phyloP scores from a whole-genome alignment of 2,329 filamentous ascomycete species.

The Pseudogymnoascus sp. region DNA sequence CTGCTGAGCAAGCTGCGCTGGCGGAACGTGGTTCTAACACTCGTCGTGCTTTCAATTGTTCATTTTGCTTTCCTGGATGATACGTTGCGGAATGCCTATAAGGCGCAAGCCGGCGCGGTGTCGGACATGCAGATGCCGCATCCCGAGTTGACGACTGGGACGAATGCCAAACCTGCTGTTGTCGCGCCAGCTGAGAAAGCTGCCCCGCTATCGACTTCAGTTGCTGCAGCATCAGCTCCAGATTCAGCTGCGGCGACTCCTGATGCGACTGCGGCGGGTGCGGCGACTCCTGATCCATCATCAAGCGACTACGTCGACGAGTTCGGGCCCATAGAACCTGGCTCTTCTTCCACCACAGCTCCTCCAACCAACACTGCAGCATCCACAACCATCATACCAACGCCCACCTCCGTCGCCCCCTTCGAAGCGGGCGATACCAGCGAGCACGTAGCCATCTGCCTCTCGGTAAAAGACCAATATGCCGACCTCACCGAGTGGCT shows the following conservation, averaged over 20 bases:
- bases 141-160: not conserved
- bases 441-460: constrained; percentile 24
- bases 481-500: constrained; percentile 23
- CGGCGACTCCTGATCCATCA: not conserved
- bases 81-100: not conserved
- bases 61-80: not conserved
- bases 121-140: not conserved
- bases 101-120: not conserved
- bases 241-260: no score
- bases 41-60: not conserved
- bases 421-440: constrained; percentile 26
- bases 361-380: not conserved
- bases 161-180: not conserved
- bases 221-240: no score
- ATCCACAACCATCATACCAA: not conserved
- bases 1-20: not conserved
- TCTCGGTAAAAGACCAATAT: constrained; percentile 21
- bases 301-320: not conserved
- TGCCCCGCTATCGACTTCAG: no score
- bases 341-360: not conserved
- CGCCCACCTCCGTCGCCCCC: not conserved
- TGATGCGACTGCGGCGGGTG: no score
- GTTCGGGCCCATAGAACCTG: not conserved
- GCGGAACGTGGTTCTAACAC: not conserved
- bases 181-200: no score